phyloP scores from a whole-genome alignment of 2,329 filamentous ascomycete species.

The Dothistroma septosporum region DNA sequence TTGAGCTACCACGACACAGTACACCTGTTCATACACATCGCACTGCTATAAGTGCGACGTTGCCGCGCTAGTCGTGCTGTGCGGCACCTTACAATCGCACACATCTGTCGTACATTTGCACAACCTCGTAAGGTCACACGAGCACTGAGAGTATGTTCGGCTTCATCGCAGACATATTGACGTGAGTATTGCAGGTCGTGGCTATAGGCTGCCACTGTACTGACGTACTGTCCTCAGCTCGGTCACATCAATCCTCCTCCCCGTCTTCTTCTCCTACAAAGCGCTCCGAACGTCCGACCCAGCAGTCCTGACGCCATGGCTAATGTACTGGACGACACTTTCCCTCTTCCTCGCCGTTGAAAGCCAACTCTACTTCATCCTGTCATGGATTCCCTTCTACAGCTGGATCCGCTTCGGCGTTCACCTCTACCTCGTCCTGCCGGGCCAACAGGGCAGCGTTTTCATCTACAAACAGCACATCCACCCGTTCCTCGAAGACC shows the following conservation, averaged over 20 bases:
- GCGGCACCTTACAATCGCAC: background rate
- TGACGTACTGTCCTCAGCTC: constrained; percentile 55
- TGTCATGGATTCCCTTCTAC: constrained; percentile 92
- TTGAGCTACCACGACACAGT: background rate
- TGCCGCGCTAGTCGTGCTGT: background rate
- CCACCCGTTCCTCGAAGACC: constrained; percentile 80
- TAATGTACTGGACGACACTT: constrained; percentile 98
- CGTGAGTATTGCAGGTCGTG: constrained; percentile 53
- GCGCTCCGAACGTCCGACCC: constrained; percentile 90
- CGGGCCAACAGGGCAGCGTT: constrained; percentile 90
- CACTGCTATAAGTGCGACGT: background rate
- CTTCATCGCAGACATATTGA: constrained; percentile 70
- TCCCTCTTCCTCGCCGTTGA: constrained; percentile 77
- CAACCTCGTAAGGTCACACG: constrained; percentile 9
- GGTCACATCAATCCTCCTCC: constrained; percentile 84
- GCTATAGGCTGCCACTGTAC: constrained; percentile 9
- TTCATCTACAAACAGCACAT: constrained; percentile 79
- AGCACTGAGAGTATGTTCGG: constrained; percentile 53
- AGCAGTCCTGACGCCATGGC: constrained; percentile 87
- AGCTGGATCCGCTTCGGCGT: constrained; percentile 82
- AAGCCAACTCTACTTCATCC: constrained; percentile 81
- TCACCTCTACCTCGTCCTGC: constrained; percentile 92
- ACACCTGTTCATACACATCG: background rate
- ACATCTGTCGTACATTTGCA: background rate
- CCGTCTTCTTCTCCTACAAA: constrained; percentile 96